phyloP scores from a whole-genome alignment of 2,329 filamentous ascomycete species.

The Pseudogymnoascus sp. region DNA sequence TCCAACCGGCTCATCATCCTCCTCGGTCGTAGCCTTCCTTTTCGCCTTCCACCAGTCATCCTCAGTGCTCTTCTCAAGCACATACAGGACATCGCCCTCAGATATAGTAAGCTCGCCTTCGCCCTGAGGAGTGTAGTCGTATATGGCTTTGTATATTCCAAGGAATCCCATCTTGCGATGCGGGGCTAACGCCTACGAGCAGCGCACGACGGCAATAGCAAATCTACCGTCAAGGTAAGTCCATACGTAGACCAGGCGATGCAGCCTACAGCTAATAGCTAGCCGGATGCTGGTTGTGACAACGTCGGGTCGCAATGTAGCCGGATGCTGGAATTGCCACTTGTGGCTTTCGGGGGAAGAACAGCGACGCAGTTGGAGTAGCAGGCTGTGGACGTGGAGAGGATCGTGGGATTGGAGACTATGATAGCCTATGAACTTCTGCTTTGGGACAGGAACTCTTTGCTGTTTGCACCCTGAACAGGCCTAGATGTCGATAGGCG shows the following conservation, averaged over 20 bases:
- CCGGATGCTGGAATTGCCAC: conserved; percentile 9
- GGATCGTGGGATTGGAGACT: neutral
- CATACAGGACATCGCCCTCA: conserved; percentile 83
- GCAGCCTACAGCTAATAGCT: conserved; percentile 3
- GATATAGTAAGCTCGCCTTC: conserved; percentile 77
- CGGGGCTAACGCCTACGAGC: conserved; percentile 6
- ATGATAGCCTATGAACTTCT: neutral
- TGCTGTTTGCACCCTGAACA: conserved; percentile 8
- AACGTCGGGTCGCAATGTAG: neutral
- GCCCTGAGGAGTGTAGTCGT: conserved; percentile 85
- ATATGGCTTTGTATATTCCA: conserved; percentile 83
- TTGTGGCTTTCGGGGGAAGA: neutral
- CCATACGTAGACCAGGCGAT: conserved; percentile 4
- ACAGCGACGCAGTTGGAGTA: neutral
- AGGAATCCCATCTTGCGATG: conserved; percentile 70
- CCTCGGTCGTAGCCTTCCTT: conserved; percentile 37
- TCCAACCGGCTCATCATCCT: conserved; percentile 33
- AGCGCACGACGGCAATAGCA: conserved; percentile 13
- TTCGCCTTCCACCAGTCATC: conserved; percentile 74
- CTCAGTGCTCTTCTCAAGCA: conserved; percentile 62
- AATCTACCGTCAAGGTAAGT: neutral
- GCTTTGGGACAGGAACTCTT: conserved; percentile 5
- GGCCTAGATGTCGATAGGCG: conserved; percentile 9
- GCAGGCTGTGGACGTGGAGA: neutral
- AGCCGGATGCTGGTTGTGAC: neutral